Conservation (phyloP, 2,329 filamentous ascomycete genomes). For the Monilinia polystroma region DNA sequence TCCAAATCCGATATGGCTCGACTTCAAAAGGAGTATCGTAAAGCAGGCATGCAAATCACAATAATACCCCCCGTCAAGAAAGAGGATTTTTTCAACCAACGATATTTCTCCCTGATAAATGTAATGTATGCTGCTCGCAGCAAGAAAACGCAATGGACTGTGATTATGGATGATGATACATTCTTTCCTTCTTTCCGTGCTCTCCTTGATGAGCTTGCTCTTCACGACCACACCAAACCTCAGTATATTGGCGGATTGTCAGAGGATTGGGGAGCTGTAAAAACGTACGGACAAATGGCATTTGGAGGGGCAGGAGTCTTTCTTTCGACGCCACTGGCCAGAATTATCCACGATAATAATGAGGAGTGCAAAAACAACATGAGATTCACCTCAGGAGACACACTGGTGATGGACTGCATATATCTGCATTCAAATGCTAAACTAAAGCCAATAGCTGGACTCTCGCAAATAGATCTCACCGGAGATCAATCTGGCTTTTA, state of each 20-base stretch:
- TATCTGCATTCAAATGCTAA: constrained; percentile 34
- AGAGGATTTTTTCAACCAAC: constrained; percentile 37
- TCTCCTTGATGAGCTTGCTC: constrained; percentile 39
- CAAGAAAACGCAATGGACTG: constrained; percentile 41
- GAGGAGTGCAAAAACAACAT: constrained; percentile 35
- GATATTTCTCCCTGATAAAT: constrained; percentile 48
- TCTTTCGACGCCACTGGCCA: constrained; percentile 35
- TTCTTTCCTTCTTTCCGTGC: constrained; percentile 39
- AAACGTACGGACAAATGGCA: constrained; percentile 39
- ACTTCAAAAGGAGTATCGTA: constrained; percentile 34
- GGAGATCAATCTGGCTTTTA: constrained; percentile 40
- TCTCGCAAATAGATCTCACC: constrained; percentile 39
- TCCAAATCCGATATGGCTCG: constrained; percentile 33
- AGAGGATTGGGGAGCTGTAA: constrained; percentile 40
- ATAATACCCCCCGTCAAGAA: constrained; percentile 35
- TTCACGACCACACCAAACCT: constrained; percentile 34
- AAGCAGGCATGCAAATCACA: constrained; percentile 35
- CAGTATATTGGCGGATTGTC: constrained; percentile 37
- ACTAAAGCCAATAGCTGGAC: constrained; percentile 33
- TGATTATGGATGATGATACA: constrained; percentile 40
- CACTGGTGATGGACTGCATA: constrained; percentile 39
- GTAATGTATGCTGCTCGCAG: constrained; percentile 44
- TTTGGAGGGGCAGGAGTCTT: constrained; percentile 39
- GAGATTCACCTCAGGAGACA: constrained; percentile 37
- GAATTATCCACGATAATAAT: constrained; percentile 32